Evolutionary conservation across 2,329 filamentous ascomycete genomes (phyloP), one percentile per base, ranked within the genome.

Genomic region (Torrubiella hemipterigena): DNA sequence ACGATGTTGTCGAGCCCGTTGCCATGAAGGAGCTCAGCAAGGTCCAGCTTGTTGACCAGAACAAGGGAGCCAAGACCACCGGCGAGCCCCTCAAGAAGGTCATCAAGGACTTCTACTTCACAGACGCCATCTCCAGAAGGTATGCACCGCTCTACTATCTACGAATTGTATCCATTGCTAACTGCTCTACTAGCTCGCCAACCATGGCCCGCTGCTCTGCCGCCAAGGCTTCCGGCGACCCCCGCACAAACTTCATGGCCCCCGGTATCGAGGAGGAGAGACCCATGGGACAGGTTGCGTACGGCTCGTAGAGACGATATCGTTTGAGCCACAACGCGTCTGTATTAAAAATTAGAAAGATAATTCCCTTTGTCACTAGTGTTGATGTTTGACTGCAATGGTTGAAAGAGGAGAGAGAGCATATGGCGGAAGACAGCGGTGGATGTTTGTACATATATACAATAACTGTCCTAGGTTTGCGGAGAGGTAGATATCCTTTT

Each of bases 151-250:
- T 20, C 17, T 15, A 31, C 7, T 24, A 5, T 6, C 6, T 10
- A 10, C 17, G 31, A 21, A 29, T 5, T 10, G 39, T 35, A 38
- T 9, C 42, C 34, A 31, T 13, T 38, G 34, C 42, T 56, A 42
- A 56, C 36, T 16, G 3, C 14, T 15, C 17, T 16, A 3, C 12
- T 38, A 93, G 87, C 66, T 95, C 87, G 40, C 87, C 91, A 31
- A 98, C 91, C 36, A 98, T 98, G 91, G 91, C 91, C 38, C 82
- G 91, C 53, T 95, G 86, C 69, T 93, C 86, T 30, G 89, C 84
- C 32, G 82, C 87, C 43, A 96, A 95, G 72, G 81, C 80, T 36
- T 77, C 76, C 8, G 77, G 78, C 38, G 82, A 86, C 60, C 73
- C 80, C 35, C 68, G 81, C 55, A 86, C 76, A 33, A 84, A 86